A percentile compares a stretch with the other conserved stretches of the same genome.
Conservation (phyloP, 805 yeast genomes). For the Starmerella scarabaei region DNA sequence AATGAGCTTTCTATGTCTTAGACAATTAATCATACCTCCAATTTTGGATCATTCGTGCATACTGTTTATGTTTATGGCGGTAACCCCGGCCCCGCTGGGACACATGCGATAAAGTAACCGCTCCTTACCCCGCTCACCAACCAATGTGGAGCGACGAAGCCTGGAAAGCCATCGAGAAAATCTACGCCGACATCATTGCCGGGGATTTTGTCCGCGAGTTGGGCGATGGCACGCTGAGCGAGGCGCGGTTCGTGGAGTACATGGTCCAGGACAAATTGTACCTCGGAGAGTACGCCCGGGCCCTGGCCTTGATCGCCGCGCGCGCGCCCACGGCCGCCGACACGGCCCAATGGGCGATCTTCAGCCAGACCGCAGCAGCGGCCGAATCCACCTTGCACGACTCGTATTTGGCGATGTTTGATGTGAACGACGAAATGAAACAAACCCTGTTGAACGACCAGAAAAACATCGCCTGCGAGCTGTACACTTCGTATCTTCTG, state of each 20-base stretch:
- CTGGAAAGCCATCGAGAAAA: conserved; percentile 13
- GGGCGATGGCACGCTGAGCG: conserved; percentile 15
- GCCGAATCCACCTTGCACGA: conserved; percentile 18
- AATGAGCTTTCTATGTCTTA: no score
- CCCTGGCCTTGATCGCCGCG: conserved; percentile 14
- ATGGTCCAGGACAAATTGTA: conserved; percentile 19
- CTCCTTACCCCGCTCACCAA: no score
- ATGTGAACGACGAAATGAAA: background rate
- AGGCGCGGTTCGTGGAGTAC: conserved; percentile 11
- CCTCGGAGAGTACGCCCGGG: conserved; percentile 16
- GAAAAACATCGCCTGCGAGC: conserved; percentile 15
- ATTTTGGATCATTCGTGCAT: no score
- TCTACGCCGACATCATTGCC: conserved; percentile 12
- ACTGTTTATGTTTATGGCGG: no score
- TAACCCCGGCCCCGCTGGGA: no score
- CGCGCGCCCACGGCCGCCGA: conserved; percentile 6
- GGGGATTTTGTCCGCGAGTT: conserved; percentile 13
- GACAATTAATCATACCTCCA: no score
- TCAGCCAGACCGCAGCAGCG: conserved; percentile 8
- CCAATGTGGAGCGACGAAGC: conserved; percentile 18
- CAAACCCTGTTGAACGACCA: background rate
- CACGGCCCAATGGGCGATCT: conserved; percentile 7
- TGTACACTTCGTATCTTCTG: conserved; percentile 16
- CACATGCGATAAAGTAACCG: no score
- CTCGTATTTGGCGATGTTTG: conserved; percentile 4